Evolutionary conservation across 116 monocot genomes (phyloP).

Genomic region (Dioscorea cayenensis): DNA sequence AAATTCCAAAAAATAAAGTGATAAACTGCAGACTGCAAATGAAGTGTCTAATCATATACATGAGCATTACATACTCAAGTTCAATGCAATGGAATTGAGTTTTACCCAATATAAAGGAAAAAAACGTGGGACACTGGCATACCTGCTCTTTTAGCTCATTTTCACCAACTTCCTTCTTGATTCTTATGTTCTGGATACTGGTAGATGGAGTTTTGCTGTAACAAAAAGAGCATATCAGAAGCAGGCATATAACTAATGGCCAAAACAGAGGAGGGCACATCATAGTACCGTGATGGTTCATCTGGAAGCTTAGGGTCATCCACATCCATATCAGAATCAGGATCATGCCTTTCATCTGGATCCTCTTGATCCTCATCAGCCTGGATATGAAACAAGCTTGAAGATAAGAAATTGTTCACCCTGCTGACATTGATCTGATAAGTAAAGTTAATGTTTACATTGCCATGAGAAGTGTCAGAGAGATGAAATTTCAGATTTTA

Average conservation of each 20-base stretch:
- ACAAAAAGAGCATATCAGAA: conserved; percentile 1
- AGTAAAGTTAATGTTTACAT: not conserved
- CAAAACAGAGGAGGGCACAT: not conserved
- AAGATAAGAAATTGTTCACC: not conserved
- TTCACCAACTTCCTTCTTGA: conserved; percentile 63
- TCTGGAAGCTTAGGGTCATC: conserved; percentile 32
- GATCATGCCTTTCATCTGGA: conserved; percentile 57
- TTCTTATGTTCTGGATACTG: conserved; percentile 37
- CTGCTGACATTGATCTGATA: not conserved
- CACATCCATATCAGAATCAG: conserved; percentile 50
- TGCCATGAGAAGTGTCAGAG: not conserved
- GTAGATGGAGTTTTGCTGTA: conserved; percentile 42
- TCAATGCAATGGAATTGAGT: not conserved
- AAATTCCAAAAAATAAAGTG: too few relatives aligned
- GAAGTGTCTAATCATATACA: too few relatives aligned
- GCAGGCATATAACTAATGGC: not conserved
- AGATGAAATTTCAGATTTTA: not conserved
- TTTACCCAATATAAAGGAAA: not conserved
- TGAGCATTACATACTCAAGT: not conserved
- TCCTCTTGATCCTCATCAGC: conserved; percentile 67
- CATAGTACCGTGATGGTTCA: conserved; percentile 26
- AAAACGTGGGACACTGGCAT: conserved; percentile 3
- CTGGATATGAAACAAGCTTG: conserved; percentile 25
- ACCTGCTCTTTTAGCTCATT: conserved; percentile 64
- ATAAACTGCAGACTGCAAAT: too few relatives aligned